A percentile compares a stretch with the other conserved stretches of the same genome.
Evolutionary conservation across 306 rosid genomes (phyloP).

Genomic region (Acacia melanoxylon): DNA sequence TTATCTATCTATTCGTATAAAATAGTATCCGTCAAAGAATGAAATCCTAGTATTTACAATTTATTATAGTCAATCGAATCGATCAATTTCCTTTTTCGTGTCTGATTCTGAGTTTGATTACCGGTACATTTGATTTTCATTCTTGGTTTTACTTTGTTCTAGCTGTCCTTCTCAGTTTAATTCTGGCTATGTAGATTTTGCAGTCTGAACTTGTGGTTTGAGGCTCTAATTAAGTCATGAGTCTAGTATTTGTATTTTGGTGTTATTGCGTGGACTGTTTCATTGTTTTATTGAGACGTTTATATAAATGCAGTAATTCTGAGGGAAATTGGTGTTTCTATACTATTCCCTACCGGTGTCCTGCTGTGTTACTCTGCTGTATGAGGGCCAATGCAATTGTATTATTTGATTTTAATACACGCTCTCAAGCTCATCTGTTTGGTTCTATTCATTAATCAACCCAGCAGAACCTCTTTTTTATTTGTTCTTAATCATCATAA

Average conservation of each 20-base stretch:
- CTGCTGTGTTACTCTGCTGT: too few relatives aligned
- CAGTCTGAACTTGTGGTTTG: background rate
- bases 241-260: background rate
- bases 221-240: background rate
- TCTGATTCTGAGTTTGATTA: background rate
- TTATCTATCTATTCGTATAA: too few relatives aligned
- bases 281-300: too few relatives aligned
- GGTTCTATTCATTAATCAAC: too few relatives aligned
- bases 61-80: background rate
- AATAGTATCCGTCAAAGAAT: background rate
- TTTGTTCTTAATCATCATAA: too few relatives aligned
- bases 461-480: too few relatives aligned
- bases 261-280: background rate
- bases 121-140: background rate
- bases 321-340: too few relatives aligned
- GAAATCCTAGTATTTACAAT: background rate
- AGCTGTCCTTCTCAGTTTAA: background rate
- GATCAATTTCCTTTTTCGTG: background rate
- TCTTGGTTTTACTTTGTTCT: background rate
- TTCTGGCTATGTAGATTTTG: background rate
- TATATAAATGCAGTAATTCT: too few relatives aligned
- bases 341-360: too few relatives aligned
- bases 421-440: too few relatives aligned
- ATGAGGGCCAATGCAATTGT: background rate
- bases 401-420: too few relatives aligned